Conservation (phyloP, 495 filamentous ascomycete species). For the Penicillium malachiteum region DNA sequence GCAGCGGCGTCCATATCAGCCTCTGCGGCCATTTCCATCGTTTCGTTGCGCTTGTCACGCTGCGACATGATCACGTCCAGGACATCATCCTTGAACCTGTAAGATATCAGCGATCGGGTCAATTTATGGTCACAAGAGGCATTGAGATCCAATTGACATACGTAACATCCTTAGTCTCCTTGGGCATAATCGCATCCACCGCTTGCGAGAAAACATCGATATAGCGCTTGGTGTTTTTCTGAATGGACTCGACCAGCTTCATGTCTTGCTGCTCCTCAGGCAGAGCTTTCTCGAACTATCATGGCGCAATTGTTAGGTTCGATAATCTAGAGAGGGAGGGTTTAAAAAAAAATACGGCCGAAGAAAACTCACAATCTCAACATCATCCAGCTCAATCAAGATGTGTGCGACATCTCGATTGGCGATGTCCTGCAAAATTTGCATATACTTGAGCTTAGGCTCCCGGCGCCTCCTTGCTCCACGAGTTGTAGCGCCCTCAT, state of each 20-base stretch:
- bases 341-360: not conserved
- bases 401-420: constrained; percentile 73
- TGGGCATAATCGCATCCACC: constrained; percentile 82
- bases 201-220: constrained; percentile 87
- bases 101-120: constrained; percentile 5
- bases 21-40: constrained; percentile 64
- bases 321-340: not conserved
- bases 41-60: constrained; percentile 80
- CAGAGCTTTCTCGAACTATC: constrained; percentile 69
- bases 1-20: constrained; percentile 59
- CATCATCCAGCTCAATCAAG: constrained; percentile 84
- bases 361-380: constrained; percentile 59
- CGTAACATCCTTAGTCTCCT: constrained; percentile 73
- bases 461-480: constrained; percentile 42
- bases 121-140: not conserved
- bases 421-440: constrained; percentile 82
- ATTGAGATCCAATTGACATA: constrained; percentile 41
- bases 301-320: constrained; percentile 1
- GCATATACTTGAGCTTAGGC: constrained; percentile 84
- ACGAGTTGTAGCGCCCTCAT: constrained; percentile 45
- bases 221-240: constrained; percentile 91
- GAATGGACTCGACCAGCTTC: constrained; percentile 79
- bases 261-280: constrained; percentile 57
- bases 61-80: constrained; percentile 94
- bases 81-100: constrained; percentile 93